Evolutionary conservation across 2,329 filamentous ascomycete genomes (phyloP).

Genomic region (Xylariaceae sp.): DNA sequence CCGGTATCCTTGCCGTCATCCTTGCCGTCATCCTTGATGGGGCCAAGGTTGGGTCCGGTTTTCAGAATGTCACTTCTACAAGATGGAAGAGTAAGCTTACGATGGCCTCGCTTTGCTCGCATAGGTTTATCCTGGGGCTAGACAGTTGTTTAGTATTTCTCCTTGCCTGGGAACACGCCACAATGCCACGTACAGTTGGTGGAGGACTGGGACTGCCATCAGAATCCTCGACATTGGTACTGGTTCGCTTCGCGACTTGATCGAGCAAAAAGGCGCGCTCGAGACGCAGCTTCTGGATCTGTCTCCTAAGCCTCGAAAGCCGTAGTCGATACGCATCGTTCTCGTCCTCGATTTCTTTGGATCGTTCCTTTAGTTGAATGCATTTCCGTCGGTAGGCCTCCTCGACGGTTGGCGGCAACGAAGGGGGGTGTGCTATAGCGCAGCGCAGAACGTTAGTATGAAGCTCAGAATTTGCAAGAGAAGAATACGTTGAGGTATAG

Average conservation of each 20-base stretch:
- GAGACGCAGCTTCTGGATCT: slow-evolving; percentile 86
- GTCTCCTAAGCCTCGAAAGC: slow-evolving; percentile 72
- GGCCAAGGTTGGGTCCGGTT: slow-evolving; percentile 5
- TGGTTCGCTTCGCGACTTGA: slow-evolving; percentile 68
- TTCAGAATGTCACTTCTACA: no score
- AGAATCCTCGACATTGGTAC: slow-evolving; percentile 69
- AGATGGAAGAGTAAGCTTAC: slow-evolving; percentile 49
- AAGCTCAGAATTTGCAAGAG: neutral
- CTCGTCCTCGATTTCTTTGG: slow-evolving; percentile 84
- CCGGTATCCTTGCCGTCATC: no score
- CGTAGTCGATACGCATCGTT: slow-evolving; percentile 80
- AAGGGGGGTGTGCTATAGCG: slow-evolving; percentile 46
- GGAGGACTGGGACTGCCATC: slow-evolving; percentile 76
- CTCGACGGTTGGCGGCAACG: slow-evolving; percentile 82
- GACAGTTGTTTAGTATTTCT: slow-evolving; percentile 24
- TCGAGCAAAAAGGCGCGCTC: slow-evolving; percentile 73
- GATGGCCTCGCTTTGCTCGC: slow-evolving; percentile 66
- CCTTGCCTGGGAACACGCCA: slow-evolving; percentile 8
- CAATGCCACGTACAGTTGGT: slow-evolving; percentile 56
- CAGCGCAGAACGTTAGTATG: slow-evolving; percentile 33
- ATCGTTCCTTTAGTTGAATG: slow-evolving; percentile 85
- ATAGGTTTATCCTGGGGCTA: slow-evolving; percentile 75
- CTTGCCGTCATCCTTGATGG: slow-evolving; percentile 38
- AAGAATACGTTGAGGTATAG: no score
- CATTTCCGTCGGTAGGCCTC: slow-evolving; percentile 96